A percentile compares a stretch with the other conserved stretches of the same genome.
phyloP scores from a whole-genome alignment of 495 filamentous ascomycete species.

The Rusavskia elegans region DNA sequence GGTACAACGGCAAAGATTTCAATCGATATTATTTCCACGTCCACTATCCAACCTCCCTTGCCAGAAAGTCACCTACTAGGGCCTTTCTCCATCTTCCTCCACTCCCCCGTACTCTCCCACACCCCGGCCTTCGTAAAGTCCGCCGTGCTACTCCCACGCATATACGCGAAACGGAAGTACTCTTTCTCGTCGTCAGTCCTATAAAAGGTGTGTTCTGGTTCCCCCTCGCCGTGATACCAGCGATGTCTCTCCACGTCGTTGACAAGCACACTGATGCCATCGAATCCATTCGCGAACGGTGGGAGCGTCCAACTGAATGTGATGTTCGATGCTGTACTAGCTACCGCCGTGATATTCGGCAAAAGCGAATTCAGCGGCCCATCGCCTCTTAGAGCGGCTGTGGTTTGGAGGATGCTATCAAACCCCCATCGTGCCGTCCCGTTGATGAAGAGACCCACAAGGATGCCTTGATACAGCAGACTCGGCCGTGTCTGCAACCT shows the following conservation, averaged over 20 bases:
- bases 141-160: slow-evolving; percentile 48
- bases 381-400: slow-evolving; percentile 50
- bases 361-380: slow-evolving; percentile 50
- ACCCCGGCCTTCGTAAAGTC: slow-evolving; percentile 73
- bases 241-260: slow-evolving; percentile 87
- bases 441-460: slow-evolving; percentile 83
- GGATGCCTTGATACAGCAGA: slow-evolving; percentile 70
- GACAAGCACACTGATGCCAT: slow-evolving; percentile 77
- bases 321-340: slow-evolving; percentile 23
- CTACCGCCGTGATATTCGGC: slow-evolving; percentile 37
- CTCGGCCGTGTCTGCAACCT: slow-evolving; percentile 66
- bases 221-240: slow-evolving; percentile 35
- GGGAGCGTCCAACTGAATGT: slow-evolving; percentile 38
- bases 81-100: slow-evolving; percentile 36
- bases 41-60: too few species aligned
- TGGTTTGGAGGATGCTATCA: slow-evolving; percentile 76
- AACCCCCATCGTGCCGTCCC: slow-evolving; percentile 90
- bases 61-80: not conserved
- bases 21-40: too few species aligned
- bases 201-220: slow-evolving; percentile 14
- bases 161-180: slow-evolving; percentile 77
- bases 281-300: slow-evolving; percentile 24
- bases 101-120: slow-evolving; percentile 54
- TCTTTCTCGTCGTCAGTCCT: slow-evolving; percentile 26
- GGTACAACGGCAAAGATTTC: too few species aligned